Conservation (phyloP, 805 yeast genomes). For the Wickerhamiella spandovensis region DNA sequence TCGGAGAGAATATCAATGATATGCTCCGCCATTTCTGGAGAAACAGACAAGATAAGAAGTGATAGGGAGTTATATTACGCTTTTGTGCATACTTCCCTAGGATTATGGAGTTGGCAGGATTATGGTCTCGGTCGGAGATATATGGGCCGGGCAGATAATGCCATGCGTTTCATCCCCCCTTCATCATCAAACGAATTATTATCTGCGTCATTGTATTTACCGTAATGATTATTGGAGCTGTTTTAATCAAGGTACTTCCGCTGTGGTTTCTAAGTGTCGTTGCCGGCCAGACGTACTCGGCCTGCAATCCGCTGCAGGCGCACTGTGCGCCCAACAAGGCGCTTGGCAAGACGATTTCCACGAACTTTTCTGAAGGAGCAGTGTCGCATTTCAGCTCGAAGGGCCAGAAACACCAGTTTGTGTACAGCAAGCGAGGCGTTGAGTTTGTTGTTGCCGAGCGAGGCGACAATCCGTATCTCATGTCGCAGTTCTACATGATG, state of each 20-base stretch:
- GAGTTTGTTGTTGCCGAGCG: conserved; percentile 44
- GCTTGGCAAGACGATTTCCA: conserved; percentile 40
- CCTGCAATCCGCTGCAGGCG: conserved; percentile 34
- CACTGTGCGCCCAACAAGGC: conserved; percentile 44
- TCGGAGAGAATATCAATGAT: conserved; percentile 11
- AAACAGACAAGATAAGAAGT: not conserved
- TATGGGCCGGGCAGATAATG: conserved; percentile 6
- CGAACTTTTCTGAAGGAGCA: conserved; percentile 34
- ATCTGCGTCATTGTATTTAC: conserved; percentile 1
- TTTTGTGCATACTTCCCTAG: too few relatives aligned
- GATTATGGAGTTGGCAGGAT: too few relatives aligned
- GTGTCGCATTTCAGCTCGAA: conserved; percentile 21
- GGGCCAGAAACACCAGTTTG: conserved; percentile 3
- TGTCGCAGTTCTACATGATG: conserved; percentile 54
- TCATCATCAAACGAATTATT: not conserved
- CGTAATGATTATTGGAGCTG: not conserved
- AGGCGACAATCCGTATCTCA: conserved; percentile 50
- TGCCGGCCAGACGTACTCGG: conserved; percentile 19
- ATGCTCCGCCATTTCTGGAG: conserved; percentile 8
- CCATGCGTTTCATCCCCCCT: not conserved
- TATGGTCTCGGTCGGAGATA: too few relatives aligned
- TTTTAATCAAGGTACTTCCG: not conserved
- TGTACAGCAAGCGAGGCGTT: conserved; percentile 40
- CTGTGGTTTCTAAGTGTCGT: not conserved
- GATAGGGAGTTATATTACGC: not conserved